These are phyloP conservation scores for Solanum gracilifrons DNA, from an alignment of 257 asterid genomes.

Conservation along the genomic window DNA sequence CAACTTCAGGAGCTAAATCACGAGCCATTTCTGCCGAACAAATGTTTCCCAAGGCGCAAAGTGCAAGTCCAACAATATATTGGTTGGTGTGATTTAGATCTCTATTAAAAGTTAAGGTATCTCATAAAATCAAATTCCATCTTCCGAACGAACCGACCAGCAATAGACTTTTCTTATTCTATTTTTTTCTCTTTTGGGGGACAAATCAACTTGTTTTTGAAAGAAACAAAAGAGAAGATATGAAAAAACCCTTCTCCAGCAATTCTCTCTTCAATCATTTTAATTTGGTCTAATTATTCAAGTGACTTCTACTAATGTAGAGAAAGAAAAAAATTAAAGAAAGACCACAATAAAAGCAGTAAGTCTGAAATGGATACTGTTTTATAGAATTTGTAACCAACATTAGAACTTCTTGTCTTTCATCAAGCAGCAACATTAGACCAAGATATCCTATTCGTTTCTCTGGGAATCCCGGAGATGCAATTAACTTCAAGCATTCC, in stretches of 20 bases:
- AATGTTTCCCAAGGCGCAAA: slow-evolving; percentile 95
- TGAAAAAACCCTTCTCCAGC: not conserved
- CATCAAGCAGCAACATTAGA: slow-evolving; percentile 98
- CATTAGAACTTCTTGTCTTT: slow-evolving; percentile 99
- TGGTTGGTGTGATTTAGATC: slow-evolving; percentile 94
- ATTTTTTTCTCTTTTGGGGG: not conserved
- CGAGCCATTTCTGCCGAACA: slow-evolving; percentile 99
- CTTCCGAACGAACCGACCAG: not conserved
- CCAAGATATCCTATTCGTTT: slow-evolving; percentile 99
- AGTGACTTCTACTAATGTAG: not conserved
- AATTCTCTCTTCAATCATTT: not conserved
- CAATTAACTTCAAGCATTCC: slow-evolving; percentile 95
- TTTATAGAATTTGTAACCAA: slow-evolving; percentile 96
- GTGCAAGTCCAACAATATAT: slow-evolving; percentile 97
- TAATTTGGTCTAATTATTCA: not conserved
- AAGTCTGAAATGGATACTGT: slow-evolving; percentile 53
- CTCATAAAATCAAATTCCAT: slow-evolving; percentile 4
- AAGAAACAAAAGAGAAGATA: not conserved
- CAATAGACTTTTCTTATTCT: not conserved
- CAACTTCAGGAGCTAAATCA: slow-evolving; percentile 97
- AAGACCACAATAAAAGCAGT: not conserved
- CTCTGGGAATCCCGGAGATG: slow-evolving; percentile 98
- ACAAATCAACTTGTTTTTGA: not conserved
- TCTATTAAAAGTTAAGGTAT: slow-evolving; percentile 58
- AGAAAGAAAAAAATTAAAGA: not conserved